Evolutionary conservation across 495 filamentous ascomycete species (phyloP).

Genomic region (Hypoxylon subgilvum): DNA sequence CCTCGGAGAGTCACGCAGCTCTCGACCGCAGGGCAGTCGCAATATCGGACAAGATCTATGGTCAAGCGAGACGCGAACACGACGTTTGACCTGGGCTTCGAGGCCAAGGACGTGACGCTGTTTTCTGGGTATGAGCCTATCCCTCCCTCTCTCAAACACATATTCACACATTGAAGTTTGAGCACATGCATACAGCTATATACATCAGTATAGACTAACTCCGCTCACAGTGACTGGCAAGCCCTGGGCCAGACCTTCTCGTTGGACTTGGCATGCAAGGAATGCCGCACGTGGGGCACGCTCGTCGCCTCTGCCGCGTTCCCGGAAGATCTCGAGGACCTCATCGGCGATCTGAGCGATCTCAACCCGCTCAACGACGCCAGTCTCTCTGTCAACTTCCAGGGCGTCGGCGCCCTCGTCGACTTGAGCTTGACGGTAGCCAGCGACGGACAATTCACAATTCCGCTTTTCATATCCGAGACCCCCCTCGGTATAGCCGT

Average conservation of each 20-base stretch:
- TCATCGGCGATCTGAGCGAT: slow-evolving; percentile 24
- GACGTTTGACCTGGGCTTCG: slow-evolving; percentile 31
- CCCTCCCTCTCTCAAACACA: background rate
- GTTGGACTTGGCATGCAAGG: slow-evolving; percentile 23
- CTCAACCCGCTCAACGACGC: slow-evolving; percentile 31
- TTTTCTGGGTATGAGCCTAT: slow-evolving; percentile 24
- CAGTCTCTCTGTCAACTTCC: slow-evolving; percentile 32
- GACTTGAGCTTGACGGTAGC: slow-evolving; percentile 19
- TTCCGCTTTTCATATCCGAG: slow-evolving; percentile 26
- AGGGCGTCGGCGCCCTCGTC: slow-evolving; percentile 34
- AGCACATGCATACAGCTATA: too few relatives aligned
- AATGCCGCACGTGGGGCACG: slow-evolving; percentile 33
- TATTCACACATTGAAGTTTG: too few relatives aligned
- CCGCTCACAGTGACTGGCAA: slow-evolving; percentile 10
- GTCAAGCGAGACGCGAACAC: slow-evolving; percentile 32
- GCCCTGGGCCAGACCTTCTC: slow-evolving; percentile 14
- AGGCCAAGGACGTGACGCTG: slow-evolving; percentile 20
- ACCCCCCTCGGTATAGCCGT: slow-evolving; percentile 37
- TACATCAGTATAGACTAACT: slow-evolving; percentile 5
- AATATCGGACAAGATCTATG: slow-evolving; percentile 7
- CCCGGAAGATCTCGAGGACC: slow-evolving; percentile 29
- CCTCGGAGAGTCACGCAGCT: slow-evolving; percentile 6
- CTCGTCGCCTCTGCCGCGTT: slow-evolving; percentile 32
- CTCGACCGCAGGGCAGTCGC: background rate
- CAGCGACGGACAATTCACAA: slow-evolving; percentile 21